Base-by-base conservation (phyloP, 768 basidiomycete genomes). In the Suillus hirtellus region DNA sequence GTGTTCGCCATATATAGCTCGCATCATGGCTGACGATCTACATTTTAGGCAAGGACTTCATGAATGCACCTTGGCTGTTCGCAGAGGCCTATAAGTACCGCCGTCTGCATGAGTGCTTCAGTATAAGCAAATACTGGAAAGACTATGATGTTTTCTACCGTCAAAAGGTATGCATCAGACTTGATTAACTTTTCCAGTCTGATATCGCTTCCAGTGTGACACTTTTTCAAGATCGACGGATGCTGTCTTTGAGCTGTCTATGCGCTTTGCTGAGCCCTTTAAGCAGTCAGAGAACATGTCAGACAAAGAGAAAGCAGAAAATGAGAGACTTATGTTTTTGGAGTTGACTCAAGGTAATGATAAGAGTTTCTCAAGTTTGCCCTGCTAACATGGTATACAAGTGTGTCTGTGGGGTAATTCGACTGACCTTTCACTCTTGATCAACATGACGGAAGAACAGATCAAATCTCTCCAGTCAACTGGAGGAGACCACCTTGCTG, bases 341-440 rank as follows among this genome's bases (percentile, higher is more conserved):
- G 96, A 98, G 75, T 77, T 98, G 56, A 95, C 95, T 4, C 96
- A 97, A 84, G 88, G 92, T 91, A 3, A 64, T 55, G 80, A 70
- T 8, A 60, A 12, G 46, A 53, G 15, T 66, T 46, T 64, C 17
- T 19, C 50, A n/a, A 50, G 43, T n/a, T 55, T 54, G 42, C 35
- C 24, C 47, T n/a, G 4, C 40, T 62, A 8, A 60, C 42, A 7
- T 67, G 11, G 59, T 15, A 40, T 60, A 61, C 53, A 40, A 93
- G 94, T 97, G 60, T 96, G 95, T 72, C 82, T 96, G 14, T 97
- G 95, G 95, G 96, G 96, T 17, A 97, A 98, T 77, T 95, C 95
- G 10, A 98, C 96, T 58, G 96, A 97, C 76, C 81, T 97, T 58
- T 96, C 95, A 2, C 83, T 98, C 43, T 82, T 97, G 63, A 98